A percentile compares a stretch with the other conserved stretches of the same genome.
phyloP scores from a whole-genome alignment of 163 green algal genomes.

The Chlorella variabilis region DNA sequence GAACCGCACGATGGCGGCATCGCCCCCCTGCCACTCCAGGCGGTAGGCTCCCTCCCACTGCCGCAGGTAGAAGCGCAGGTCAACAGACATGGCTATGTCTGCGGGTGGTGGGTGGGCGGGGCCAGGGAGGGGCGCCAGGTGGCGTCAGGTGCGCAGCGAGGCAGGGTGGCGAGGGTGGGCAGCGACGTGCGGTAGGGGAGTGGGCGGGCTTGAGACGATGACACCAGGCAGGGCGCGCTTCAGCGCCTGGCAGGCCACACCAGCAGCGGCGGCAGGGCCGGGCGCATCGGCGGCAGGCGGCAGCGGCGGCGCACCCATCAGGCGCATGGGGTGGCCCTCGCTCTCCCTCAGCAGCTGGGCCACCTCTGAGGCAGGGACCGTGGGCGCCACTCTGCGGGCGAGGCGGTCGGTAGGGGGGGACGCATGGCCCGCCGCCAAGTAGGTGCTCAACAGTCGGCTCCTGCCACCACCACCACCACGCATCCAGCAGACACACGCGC shows the following conservation, averaged over 20 bases:
- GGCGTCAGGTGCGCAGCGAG: too few species aligned
- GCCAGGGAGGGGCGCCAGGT: too few species aligned
- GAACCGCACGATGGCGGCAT: constrained; percentile 51
- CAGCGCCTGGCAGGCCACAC: too few species aligned
- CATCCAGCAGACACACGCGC: not conserved
- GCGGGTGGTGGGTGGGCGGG: not conserved
- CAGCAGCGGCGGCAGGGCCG: too few species aligned
- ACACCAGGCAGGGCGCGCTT: too few species aligned
- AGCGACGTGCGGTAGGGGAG: too few species aligned
- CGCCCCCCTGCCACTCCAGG: constrained; percentile 39
- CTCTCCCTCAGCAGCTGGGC: constrained; percentile 18
- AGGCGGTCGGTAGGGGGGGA: too few species aligned
- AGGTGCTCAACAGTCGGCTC: too few species aligned
- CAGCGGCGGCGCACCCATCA: constrained; percentile 24
- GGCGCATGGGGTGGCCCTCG: constrained; percentile 35
- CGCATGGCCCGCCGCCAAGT: not conserved
- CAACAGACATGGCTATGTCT: constrained; percentile 44
- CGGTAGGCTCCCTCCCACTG: constrained; percentile 55
- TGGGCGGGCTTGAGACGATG: too few species aligned
- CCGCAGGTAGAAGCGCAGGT: constrained; percentile 57
- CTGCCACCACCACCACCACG: not conserved
- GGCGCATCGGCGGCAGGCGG: too few species aligned
- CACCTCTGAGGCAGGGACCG: constrained; percentile 38
- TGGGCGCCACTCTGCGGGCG: constrained; percentile 34
- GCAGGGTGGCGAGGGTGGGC: not conserved